A percentile compares a stretch with the other conserved stretches of the same genome.
Evolutionary conservation across 306 rosid genomes (phyloP).

Genomic region (apple (Malus domestica)): DNA sequence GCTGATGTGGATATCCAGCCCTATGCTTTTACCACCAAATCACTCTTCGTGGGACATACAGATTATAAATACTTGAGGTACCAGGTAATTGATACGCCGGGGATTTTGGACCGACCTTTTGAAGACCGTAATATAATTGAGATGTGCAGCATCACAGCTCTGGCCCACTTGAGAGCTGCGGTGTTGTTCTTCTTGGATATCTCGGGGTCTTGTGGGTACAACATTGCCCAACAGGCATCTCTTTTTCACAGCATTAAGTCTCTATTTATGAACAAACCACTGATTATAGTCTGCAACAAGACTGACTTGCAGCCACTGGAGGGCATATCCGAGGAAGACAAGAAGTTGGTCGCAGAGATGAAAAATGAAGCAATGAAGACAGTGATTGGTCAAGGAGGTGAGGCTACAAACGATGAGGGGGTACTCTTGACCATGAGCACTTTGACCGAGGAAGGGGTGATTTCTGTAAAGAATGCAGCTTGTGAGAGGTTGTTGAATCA

Average conservation of each 20-base stretch:
- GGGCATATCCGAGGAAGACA: constrained; percentile 70
- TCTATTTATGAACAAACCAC: constrained; percentile 37
- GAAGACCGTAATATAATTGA: constrained; percentile 87
- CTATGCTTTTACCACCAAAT: constrained; percentile 86
- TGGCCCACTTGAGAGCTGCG: constrained; percentile 86
- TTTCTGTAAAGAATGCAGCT: constrained; percentile 78
- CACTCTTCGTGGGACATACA: constrained; percentile 82
- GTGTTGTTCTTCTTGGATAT: constrained; percentile 81
- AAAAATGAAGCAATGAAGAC: constrained; percentile 80
- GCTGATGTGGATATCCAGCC: constrained; percentile 95
- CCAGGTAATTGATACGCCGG: constrained; percentile 87
- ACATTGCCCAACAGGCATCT: constrained; percentile 77
- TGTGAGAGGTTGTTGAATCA: constrained; percentile 74
- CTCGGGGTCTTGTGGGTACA: constrained; percentile 88
- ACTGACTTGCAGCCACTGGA: constrained; percentile 82
- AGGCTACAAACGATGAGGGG: constrained; percentile 45
- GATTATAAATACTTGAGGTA: constrained; percentile 80
- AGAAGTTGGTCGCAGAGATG: constrained; percentile 68
- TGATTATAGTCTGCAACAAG: constrained; percentile 50
- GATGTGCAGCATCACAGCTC: constrained; percentile 92
- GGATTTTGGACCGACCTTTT: constrained; percentile 87
- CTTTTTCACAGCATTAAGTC: constrained; percentile 72
- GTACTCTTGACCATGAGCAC: constrained; percentile 82
- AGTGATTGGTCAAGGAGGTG: constrained; percentile 68
- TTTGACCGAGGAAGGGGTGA: constrained; percentile 75